Conservation (phyloP, 1,284 basidiomycete species). For the Baeospora myosura region DNA sequence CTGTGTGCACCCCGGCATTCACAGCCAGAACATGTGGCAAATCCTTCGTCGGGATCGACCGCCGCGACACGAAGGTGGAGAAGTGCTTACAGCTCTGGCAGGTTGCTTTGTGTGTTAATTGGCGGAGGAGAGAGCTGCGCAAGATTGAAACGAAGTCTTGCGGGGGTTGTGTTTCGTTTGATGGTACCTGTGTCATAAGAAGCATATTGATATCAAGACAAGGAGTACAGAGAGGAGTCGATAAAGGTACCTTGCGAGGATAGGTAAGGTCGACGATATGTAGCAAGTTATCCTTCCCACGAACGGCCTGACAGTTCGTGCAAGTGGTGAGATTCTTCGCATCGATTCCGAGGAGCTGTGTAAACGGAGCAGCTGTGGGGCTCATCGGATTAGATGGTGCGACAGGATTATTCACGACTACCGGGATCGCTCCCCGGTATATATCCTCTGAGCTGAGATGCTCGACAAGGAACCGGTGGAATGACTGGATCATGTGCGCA, state of each 20-base stretch:
- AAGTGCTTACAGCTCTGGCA: slow-evolving; percentile 82
- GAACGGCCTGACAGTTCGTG: slow-evolving; percentile 61
- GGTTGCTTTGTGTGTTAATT: slow-evolving; percentile 77
- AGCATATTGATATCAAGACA: no score
- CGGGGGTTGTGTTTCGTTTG: slow-evolving; percentile 41
- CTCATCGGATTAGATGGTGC: slow-evolving; percentile 18
- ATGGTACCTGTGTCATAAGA: no score
- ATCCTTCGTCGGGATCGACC: slow-evolving; percentile 60
- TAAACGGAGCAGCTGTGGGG: slow-evolving; percentile 56
- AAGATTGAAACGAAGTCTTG: slow-evolving; percentile 70
- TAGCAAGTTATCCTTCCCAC: slow-evolving; percentile 68
- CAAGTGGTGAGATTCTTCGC: slow-evolving; percentile 74
- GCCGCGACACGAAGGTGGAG: slow-evolving; percentile 64
- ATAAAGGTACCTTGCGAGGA: slow-evolving; percentile 74
- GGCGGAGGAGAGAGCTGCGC: slow-evolving; percentile 71
- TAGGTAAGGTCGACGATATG: slow-evolving; percentile 88
- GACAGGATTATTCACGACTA: slow-evolving; percentile 32
- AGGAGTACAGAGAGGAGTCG: no score
- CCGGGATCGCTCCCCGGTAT: slow-evolving; percentile 50
- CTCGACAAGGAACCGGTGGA: slow-evolving; percentile 91
- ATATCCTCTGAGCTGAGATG: slow-evolving; percentile 64
- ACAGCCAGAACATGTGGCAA: slow-evolving; percentile 85
- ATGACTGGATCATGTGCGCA: slow-evolving; percentile 85
- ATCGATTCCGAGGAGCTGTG: slow-evolving; percentile 76
- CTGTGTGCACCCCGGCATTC: slow-evolving; percentile 76